A percentile compares a stretch with the other conserved stretches of the same genome.
These are phyloP conservation scores for Boechera stricta DNA, from an alignment of 345 rosid species.

Conservation along the genomic window DNA sequence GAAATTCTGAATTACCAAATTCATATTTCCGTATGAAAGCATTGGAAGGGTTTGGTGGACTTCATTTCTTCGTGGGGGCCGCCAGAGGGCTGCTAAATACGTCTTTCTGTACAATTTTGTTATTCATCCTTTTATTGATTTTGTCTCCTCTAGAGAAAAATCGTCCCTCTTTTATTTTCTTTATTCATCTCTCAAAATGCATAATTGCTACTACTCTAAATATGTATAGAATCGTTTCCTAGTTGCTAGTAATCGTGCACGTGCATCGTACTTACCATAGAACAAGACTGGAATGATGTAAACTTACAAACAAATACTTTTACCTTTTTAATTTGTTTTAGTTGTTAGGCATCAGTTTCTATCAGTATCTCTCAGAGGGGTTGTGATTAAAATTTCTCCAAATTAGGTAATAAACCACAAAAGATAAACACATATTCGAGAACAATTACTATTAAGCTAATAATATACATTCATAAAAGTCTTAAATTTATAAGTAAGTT, in stretches of 20 bases:
- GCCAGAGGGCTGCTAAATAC: conserved; percentile 8
- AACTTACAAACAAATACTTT: conserved; percentile 6
- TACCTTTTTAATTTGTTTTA: neutral
- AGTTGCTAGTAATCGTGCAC: neutral
- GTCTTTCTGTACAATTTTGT: conserved; percentile 18
- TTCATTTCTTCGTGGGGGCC: conserved; percentile 20
- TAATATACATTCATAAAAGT: neutral
- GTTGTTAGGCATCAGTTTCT: conserved; percentile 10
- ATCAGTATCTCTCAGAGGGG: neutral
- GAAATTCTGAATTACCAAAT: neutral
- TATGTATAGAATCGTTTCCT: neutral
- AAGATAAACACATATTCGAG: neutral
- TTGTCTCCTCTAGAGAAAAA: neutral
- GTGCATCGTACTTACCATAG: neutral
- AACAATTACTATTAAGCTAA: neutral
- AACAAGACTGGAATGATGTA: neutral
- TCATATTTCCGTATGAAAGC: conserved; percentile 32
- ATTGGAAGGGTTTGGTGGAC: conserved; percentile 23
- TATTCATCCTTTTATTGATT: conserved; percentile 19
- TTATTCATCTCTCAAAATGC: neutral
- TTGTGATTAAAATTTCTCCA: conserved; percentile 1
- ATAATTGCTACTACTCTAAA: neutral
- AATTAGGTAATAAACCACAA: conserved; percentile 30
- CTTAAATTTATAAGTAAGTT: conserved; percentile 11
- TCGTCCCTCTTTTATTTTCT: conserved; percentile 1